Base-by-base conservation (phyloP, 805 yeast genomes). In the Wickerhamiella azyma region DNA sequence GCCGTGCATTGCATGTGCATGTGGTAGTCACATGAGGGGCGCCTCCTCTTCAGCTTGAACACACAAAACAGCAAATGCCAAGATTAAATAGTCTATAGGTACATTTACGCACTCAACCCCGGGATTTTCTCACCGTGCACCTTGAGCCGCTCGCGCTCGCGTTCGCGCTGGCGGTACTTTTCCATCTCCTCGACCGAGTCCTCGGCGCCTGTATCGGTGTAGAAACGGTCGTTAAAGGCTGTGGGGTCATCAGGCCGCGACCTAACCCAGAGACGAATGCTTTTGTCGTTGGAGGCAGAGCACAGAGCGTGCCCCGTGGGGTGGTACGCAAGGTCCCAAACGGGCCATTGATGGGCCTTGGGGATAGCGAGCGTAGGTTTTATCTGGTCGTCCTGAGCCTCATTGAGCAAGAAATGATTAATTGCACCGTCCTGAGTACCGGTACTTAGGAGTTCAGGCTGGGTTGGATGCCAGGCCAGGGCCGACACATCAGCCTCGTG, bases 221-320 rank as follows among this genome's bases (percentile, higher is more conserved):
- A 85, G 47, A 85, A 77, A 13, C 85, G 81, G 60, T 85, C 95
- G 52, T 78, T 76, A 66, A 76, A 85, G 2, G 84, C 82, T 58
- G 74, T 75, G 0, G 85, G 81, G 65, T 92, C 98, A 54, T 79
- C 81, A 1, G 96, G 96, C 59, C 94, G 71, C 1, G 94, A 81
- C 43, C 99, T 70, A 26, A 88, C 77, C 99, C 99, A 92, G 64
- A 94, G 84, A 47, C 96, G 66, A 19, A 94, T 84, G 5, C 94
- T 77, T 59, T 92, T 76, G 62, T 92, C 99, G 48, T 92, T 85
- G 16, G 96, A 89, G 0, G 96, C 97, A 7, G 96, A 78, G 46
- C 94, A 79, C 30, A 92, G 66, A 43, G 89, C 67, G 63, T 92
- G 96, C 3, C 99, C 99, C 55, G 83, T 67, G 2, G 97, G 97